Evolutionary conservation across 2,329 filamentous ascomycete species (phyloP).

Genomic region (Coniochaeta sp.): DNA sequence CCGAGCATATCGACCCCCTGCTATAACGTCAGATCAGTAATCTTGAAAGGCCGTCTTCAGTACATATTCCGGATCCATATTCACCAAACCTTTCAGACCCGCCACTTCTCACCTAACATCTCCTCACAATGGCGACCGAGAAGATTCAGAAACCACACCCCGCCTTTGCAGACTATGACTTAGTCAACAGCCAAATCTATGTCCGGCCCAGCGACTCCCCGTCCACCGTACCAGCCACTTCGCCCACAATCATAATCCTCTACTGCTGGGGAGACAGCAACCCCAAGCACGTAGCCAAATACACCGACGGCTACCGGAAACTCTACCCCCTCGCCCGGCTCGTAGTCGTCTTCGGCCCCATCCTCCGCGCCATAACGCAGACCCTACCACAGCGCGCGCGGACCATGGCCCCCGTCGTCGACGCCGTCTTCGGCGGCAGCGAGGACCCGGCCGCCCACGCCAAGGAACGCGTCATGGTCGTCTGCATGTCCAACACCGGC

Average conservation of each 20-base stretch:
- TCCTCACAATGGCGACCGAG: neutral
- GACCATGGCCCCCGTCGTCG: slow-evolving; percentile 36
- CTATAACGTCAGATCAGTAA: neutral
- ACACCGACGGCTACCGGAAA: slow-evolving; percentile 40
- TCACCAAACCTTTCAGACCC: neutral
- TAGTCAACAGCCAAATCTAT: slow-evolving; percentile 38
- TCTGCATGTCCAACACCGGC: slow-evolving; percentile 52
- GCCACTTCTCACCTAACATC: neutral
- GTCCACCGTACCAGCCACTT: slow-evolving; percentile 10
- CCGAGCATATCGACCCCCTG: neutral
- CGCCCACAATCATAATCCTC: slow-evolving; percentile 41
- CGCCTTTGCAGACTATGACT: slow-evolving; percentile 34
- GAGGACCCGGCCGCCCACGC: slow-evolving; percentile 13
- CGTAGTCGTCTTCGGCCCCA: slow-evolving; percentile 42
- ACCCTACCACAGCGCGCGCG: slow-evolving; percentile 32
- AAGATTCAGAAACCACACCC: neutral
- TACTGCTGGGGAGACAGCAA: slow-evolving; percentile 51
- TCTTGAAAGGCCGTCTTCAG: neutral
- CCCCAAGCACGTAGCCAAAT: slow-evolving; percentile 48
- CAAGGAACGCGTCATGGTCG: slow-evolving; percentile 32
- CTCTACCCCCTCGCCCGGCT: slow-evolving; percentile 44
- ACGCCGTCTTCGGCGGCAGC: slow-evolving; percentile 24
- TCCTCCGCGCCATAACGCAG: slow-evolving; percentile 36
- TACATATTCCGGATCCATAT: neutral
- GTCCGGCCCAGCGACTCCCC: slow-evolving; percentile 26